Conservation (phyloP, 2,329 filamentous ascomycete species). For the Ramichloridium luteum region DNA sequence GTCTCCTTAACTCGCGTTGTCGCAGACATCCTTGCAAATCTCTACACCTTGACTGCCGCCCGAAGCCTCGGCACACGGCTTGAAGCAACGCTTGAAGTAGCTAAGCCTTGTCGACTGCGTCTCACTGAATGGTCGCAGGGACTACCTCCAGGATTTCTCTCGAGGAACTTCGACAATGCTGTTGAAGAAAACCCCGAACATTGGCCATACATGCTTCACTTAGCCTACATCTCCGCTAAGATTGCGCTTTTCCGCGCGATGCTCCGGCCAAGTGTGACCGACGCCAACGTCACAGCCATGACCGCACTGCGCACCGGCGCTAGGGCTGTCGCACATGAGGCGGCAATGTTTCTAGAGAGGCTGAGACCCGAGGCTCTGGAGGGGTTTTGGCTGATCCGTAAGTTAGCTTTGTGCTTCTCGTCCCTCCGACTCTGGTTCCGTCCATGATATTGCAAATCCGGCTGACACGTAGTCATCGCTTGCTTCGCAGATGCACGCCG, state of each 20-base stretch:
- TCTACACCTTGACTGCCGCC: conserved; percentile 23
- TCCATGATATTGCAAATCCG: too few species aligned
- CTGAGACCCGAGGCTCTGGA: conserved; percentile 22
- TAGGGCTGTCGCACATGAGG: conserved; percentile 20
- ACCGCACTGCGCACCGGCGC: conserved; percentile 23
- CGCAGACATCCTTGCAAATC: conserved; percentile 37
- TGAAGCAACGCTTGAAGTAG: conserved; percentile 34
- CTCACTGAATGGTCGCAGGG: conserved; percentile 39
- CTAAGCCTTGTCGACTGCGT: conserved; percentile 37
- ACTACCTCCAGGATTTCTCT: conserved; percentile 28
- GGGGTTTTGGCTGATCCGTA: conserved; percentile 26
- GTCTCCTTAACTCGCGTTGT: conserved; percentile 40
- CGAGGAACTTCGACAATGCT: conserved; percentile 2
- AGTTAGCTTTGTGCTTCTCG: too few species aligned
- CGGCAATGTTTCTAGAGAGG: conserved; percentile 21
- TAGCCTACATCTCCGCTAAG: conserved; percentile 41
- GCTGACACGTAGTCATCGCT: too few species aligned
- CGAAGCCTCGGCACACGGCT: conserved; percentile 34
- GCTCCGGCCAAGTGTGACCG: conserved; percentile 29
- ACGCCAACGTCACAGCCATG: conserved; percentile 18
- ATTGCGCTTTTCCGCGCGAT: conserved; percentile 41
- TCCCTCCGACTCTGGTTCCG: too few species aligned
- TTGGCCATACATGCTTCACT: conserved; percentile 26
- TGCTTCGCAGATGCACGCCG: conserved; percentile 23
- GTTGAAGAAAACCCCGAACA: conserved; percentile 7